A percentile compares a stretch with the other conserved stretches of the same genome.
Evolutionary conservation across 2,329 filamentous ascomycete genomes (phyloP).

Genomic region (Colletotrichum sansevieriae): DNA sequence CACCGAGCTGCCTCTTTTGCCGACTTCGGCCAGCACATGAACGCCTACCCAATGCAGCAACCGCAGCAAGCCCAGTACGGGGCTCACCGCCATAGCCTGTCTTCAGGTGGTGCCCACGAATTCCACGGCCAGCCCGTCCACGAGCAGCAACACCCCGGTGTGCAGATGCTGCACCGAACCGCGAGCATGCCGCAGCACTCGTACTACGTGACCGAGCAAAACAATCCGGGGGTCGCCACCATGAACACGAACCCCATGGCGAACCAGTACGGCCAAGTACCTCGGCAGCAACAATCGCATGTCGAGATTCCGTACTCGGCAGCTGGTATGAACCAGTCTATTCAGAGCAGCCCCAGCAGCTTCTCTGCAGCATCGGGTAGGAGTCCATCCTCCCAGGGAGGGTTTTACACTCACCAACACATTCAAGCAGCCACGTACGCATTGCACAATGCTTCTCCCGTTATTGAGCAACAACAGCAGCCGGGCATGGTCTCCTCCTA

Average conservation of each 20-base stretch:
- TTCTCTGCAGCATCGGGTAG: slow-evolving; percentile 69
- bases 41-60: slow-evolving; percentile 59
- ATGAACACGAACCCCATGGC: slow-evolving; percentile 67
- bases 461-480: slow-evolving; percentile 58
- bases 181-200: slow-evolving; percentile 59
- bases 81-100: slow-evolving; percentile 61
- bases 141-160: slow-evolving; percentile 57
- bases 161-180: slow-evolving; percentile 64
- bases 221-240: slow-evolving; percentile 72
- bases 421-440: slow-evolving; percentile 62
- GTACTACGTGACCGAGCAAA: slow-evolving; percentile 72
- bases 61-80: slow-evolving; percentile 51
- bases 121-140: slow-evolving; percentile 58
- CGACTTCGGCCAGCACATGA: slow-evolving; percentile 66
- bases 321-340: slow-evolving; percentile 61
- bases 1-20: slow-evolving; percentile 68
- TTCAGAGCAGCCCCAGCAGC: slow-evolving; percentile 70
- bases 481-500: slow-evolving; percentile 61
- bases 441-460: slow-evolving; percentile 61
- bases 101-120: slow-evolving; percentile 58
- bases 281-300: slow-evolving; percentile 55
- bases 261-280: slow-evolving; percentile 63
- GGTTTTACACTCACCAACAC: slow-evolving; percentile 69
- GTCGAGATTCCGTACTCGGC: slow-evolving; percentile 65
- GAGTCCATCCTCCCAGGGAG: slow-evolving; percentile 66